These are phyloP conservation scores for Colletotrichum echinochloae DNA, from an alignment of 2,329 filamentous ascomycete genomes.

Conservation along the genomic window DNA sequence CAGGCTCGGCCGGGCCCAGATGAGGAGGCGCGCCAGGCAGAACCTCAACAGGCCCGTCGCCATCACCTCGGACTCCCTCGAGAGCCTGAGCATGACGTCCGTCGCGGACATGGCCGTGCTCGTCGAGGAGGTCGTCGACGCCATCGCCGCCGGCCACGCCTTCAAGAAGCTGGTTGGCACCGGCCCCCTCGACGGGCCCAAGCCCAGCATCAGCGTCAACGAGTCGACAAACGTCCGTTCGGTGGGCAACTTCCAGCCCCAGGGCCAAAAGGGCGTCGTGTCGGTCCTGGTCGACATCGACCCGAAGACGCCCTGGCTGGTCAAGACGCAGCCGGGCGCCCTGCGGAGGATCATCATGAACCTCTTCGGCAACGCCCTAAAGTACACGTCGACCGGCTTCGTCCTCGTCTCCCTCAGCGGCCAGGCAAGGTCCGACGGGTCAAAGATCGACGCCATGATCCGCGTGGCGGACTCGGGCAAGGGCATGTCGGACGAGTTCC, in stretches of 20 bases:
- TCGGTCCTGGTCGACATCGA: constrained; percentile 65
- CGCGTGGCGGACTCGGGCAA: constrained; percentile 72
- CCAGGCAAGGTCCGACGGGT: constrained; percentile 42
- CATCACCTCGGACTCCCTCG: constrained; percentile 47
- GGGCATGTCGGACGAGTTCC: constrained; percentile 72
- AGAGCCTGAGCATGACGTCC: constrained; percentile 49
- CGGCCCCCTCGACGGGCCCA: constrained; percentile 28
- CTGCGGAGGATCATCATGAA: constrained; percentile 71
- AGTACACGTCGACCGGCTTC: constrained; percentile 67
- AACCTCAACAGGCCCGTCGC: constrained; percentile 40
- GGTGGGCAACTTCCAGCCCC: constrained; percentile 36
- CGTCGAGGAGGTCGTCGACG: constrained; percentile 54
- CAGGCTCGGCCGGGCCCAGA: constrained; percentile 47
- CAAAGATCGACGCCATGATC: constrained; percentile 49
- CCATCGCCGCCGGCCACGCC: constrained; percentile 51
- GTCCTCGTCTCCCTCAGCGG: constrained; percentile 56
- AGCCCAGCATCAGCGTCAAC: constrained; percentile 30
- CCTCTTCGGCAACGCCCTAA: constrained; percentile 71
- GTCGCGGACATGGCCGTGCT: constrained; percentile 50
- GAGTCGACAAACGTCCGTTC: constrained; percentile 4
- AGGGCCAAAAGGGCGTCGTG: constrained; percentile 48
- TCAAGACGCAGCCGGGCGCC: constrained; percentile 65
- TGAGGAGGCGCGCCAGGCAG: constrained; percentile 41
- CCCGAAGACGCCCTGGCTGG: constrained; percentile 60
- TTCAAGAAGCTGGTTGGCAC: constrained; percentile 45